Base-by-base conservation (phyloP, 208 protist species). In the Leptomonas pyrrhocoris region DNA sequence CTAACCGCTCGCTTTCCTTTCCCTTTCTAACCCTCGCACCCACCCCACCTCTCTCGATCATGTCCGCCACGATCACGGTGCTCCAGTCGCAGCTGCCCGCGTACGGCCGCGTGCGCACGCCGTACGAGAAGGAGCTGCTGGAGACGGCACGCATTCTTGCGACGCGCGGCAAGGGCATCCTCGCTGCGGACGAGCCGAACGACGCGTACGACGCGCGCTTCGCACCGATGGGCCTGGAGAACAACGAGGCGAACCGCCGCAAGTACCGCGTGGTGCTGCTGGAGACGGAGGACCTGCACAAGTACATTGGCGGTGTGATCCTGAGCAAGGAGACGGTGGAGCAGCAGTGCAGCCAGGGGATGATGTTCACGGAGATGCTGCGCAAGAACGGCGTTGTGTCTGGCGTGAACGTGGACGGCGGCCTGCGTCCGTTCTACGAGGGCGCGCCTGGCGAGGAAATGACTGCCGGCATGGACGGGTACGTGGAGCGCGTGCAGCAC, bases 231-330 rank as follows among this genome's bases (percentile, higher is more conserved):
- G 77, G 68, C 21, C 61, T 98, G 23, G 90, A 92, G 77, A 98
- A 98, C 80, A 95, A 23, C 50, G 88, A 90, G 71, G 77, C 81
- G 54, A 98, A 98, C 77, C 86, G 96, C 74, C 81, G 91, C 73
- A 78, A 73, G 19, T 98, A 95, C 78, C 80, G 96, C 69, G 79
- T 97, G 66, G 72, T 99, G 19, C 76, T 99, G 49, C 64, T 91
- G 34, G 88, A 84, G 69, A 75, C 76, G 34, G 77, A 81, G 69
- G 95, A 80, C 42, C 62, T 98, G 21, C 85, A 91, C 63, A 67
- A 98, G 74, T 98, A 94, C 92, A 96, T 99, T 82, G 83, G 87
- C 73, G 98, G 98, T 72, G 96, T 98, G 49, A 99, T 99, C 74
- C 69, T 99, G 43, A 98, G 93, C 80, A 97, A 99, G 51, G 98